A percentile compares a stretch with the other conserved stretches of the same genome.
These are phyloP conservation scores for Candida ovalis DNA, from an alignment of 805 yeast genomes.

Conservation along the genomic window DNA sequence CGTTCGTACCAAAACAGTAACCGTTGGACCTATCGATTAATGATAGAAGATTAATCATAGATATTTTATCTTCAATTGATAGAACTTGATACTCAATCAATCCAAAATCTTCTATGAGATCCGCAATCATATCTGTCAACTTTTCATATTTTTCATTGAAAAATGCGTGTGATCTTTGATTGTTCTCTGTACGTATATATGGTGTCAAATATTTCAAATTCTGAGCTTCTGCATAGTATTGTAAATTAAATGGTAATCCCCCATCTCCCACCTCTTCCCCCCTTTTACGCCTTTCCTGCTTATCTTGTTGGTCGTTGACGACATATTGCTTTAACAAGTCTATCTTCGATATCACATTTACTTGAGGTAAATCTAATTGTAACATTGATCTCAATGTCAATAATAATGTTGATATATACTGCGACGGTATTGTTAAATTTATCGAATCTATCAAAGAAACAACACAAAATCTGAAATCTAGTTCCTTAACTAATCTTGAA, in stretches of 20 bases:
- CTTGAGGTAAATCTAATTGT: slow-evolving; percentile 87
- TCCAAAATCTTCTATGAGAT: slow-evolving; percentile 81
- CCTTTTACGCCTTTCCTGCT: slow-evolving; percentile 16
- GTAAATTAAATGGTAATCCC: slow-evolving; percentile 73
- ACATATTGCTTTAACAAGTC: slow-evolving; percentile 65
- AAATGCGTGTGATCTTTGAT: slow-evolving; percentile 58
- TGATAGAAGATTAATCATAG: slow-evolving; percentile 80
- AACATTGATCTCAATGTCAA: slow-evolving; percentile 88
- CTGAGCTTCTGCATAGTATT: slow-evolving; percentile 89
- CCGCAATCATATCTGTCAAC: slow-evolving; percentile 74
- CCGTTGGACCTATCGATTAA: slow-evolving; percentile 90
- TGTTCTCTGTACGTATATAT: slow-evolving; percentile 65
- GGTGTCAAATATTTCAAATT: slow-evolving; percentile 71
- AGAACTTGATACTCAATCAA: slow-evolving; percentile 85
- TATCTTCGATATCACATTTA: slow-evolving; percentile 88
- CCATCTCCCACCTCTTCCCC: slow-evolving; percentile 42
- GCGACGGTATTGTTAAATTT: slow-evolving; percentile 81
- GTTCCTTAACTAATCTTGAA: slow-evolving; percentile 53
- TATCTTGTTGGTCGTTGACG: slow-evolving; percentile 24
- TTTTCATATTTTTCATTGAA: slow-evolving; percentile 41
- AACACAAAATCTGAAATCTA: slow-evolving; percentile 75
- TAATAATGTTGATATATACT: slow-evolving; percentile 76
- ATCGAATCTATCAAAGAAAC: slow-evolving; percentile 82
- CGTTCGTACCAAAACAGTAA: slow-evolving; percentile 87
- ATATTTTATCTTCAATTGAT: slow-evolving; percentile 84